Evolutionary conservation across 305 asterid species (phyloP).

Genomic region (Fraxinus sp.): DNA sequence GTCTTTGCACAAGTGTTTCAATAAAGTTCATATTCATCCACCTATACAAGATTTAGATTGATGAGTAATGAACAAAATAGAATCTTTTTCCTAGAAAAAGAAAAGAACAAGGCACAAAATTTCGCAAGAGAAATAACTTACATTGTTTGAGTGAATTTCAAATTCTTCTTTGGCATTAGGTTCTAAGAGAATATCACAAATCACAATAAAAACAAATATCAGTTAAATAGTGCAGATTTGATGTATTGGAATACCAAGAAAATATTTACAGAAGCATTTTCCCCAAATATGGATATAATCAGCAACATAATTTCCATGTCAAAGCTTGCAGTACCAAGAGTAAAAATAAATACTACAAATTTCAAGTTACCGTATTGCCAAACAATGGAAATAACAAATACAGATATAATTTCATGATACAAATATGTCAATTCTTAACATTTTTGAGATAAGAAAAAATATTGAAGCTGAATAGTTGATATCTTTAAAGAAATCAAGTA

Average conservation of each 20-base stretch:
- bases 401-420: conserved; percentile 7
- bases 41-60: conserved; percentile 42
- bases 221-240: neutral
- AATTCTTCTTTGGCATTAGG: conserved; percentile 44
- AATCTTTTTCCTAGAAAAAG: conserved; percentile 18
- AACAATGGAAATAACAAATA: conserved; percentile 6
- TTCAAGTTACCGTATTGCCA: neutral
- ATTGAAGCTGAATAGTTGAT: neutral
- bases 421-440: neutral
- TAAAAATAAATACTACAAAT: neutral
- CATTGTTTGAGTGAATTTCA: conserved; percentile 62
- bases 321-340: conserved; percentile 14
- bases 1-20: conserved; percentile 44
- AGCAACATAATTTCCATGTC: neutral
- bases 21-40: conserved; percentile 71
- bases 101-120: conserved; percentile 5
- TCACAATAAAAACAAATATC: conserved; percentile 15
- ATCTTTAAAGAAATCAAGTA: neutral
- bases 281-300: neutral
- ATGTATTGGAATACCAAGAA: conserved; percentile 14
- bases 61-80: conserved; percentile 24
- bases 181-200: conserved; percentile 40
- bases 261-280: conserved; percentile 3
- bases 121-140: conserved; percentile 43
- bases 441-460: neutral